Base-by-base conservation (phyloP, 148 eudicot species). In the Camellia lanceoleosa region DNA sequence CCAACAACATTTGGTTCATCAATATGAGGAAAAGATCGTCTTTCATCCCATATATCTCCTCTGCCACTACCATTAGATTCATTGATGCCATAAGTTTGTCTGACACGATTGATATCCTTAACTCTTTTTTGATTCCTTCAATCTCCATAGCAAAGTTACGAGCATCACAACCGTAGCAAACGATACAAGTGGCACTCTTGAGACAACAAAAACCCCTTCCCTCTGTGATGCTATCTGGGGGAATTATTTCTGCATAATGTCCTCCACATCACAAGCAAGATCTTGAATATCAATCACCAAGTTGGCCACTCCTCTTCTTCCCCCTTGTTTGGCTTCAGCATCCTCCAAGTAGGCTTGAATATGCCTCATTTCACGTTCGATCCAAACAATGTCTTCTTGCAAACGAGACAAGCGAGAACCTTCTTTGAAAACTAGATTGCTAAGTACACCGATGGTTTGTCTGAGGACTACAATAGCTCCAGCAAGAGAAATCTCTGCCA, bases 321-420 rank as follows among this genome's bases (percentile, higher is more conserved):
- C 15, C 3, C 6, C 15, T 42, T 79, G 41, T 10, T 70, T 23
- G 8, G 43, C 51, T 5, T 79, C 81, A 44, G 61, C 75, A 71
- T 79, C 81, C 60, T 79, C 3, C 10, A 79, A 60, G 66, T 44
- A 79, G 15, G 81, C 46, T 20, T 60, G 75, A 2, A 79, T 42
- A 16, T 2, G 7, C 20, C 59, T 60, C 76, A 79, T 70, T 3
- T 59, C 18, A 1, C 19, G 2, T 71, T 19, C 46, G 13, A 79
- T 79, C 81, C 75, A 79, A 9, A 5, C 7, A 3, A 79, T 46
- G 59, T 79, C 64, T 5, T 70, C 47, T 49, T 9, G 38, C 15
- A 58, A 60, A 3, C 41, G 3, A 58, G 46, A 43, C 56, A 68
- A 18, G 52, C 80, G 18, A 56, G 67, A 23, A 13, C 75, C 67